Evolutionary conservation across 345 rosid genomes (phyloP), one percentile per base, ranked within the genome.

Genomic region (Arabidopsis suecica): DNA sequence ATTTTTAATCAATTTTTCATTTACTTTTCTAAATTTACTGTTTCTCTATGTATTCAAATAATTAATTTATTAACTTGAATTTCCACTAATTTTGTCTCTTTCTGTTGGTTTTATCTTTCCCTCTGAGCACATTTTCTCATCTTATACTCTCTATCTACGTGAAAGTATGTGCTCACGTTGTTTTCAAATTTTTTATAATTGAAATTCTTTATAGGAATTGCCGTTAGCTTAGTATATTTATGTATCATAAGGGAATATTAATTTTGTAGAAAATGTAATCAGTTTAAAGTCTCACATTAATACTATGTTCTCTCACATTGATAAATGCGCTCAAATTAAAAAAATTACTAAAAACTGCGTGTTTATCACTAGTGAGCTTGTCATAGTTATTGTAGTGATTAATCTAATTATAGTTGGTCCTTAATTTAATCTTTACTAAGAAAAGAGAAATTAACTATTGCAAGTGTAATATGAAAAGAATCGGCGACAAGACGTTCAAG

Each of bases 381-480:
- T 47, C 11, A 33, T 18, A 32, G 57, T 20, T 64, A 48, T 59
- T 32, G 47, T 37, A 9, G 37, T 53, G 50, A 37, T 33, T 63
- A 64, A 14, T 42, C 33, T 73, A 57, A 36, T 7, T 1, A 56
- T n/a, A 66, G 60, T 57, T 66, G 72, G 50, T 49, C 5, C 30
- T 13, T 13, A 18, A 12, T 5, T 5, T 45, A 45, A 56, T 7
- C 18, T 40, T 18, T 28, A 61, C 8, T 34, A 14, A 50, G 10
- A 56, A 6, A 34, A 13, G 8, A 14, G 49, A 44, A 42, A 42
- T 42, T 22, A 75, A 61, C 20, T n/a, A 61, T 58, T 53, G 69
- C 40, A 54, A 62, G 36, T 77, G 71, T 63, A 23, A 62, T 76
- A 56, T 70, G 67, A 77, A 77, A 63, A 70, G 80, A 70, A 77